phyloP scores from a whole-genome alignment of 1,139 yeast species.

The Blastobotrys arbuscula region DNA sequence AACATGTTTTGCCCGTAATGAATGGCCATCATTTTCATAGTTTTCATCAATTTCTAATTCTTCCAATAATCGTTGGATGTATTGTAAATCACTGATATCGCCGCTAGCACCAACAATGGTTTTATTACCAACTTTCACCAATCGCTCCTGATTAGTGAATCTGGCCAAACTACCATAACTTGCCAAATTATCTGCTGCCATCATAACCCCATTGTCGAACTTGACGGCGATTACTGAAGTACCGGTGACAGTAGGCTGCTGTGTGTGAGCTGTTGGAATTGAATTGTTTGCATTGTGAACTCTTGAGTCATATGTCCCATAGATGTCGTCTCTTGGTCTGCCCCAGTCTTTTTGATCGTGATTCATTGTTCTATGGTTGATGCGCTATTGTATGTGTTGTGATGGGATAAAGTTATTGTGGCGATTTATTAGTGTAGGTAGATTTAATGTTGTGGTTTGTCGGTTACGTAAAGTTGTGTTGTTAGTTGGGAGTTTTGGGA shows the following conservation, averaged over 20 bases:
- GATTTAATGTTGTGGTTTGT: too few relatives aligned
- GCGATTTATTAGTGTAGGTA: too few relatives aligned
- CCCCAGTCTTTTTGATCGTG: constrained; percentile 98
- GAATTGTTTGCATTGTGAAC: constrained; percentile 55
- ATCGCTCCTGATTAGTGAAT: constrained; percentile 77
- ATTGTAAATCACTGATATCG: constrained; percentile 90
- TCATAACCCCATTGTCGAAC: constrained; percentile 80
- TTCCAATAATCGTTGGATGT: constrained; percentile 66
- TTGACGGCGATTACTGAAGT: constrained; percentile 91
- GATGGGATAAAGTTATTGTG: too few relatives aligned
- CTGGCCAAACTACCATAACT: constrained; percentile 91
- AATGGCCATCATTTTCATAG: constrained; percentile 76
- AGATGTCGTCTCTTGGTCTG: constrained; percentile 75
- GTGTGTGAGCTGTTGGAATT: constrained; percentile 60
- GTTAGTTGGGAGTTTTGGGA: too few relatives aligned
- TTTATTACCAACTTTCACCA: constrained; percentile 73
- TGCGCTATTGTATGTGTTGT: too few relatives aligned
- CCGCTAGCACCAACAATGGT: constrained; percentile 94
- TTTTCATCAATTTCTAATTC: constrained; percentile 72
- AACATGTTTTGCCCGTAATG: constrained; percentile 76
- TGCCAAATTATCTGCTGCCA: constrained; percentile 95
- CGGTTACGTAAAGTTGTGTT: too few relatives aligned
- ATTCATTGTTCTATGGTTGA: constrained; percentile 66
- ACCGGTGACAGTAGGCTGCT: constrained; percentile 93
- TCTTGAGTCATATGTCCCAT: constrained; percentile 69